Evolutionary conservation across 495 filamentous ascomycete species (phyloP), one percentile per base, ranked within the genome.

Genomic region (Patellaria atrata): DNA sequence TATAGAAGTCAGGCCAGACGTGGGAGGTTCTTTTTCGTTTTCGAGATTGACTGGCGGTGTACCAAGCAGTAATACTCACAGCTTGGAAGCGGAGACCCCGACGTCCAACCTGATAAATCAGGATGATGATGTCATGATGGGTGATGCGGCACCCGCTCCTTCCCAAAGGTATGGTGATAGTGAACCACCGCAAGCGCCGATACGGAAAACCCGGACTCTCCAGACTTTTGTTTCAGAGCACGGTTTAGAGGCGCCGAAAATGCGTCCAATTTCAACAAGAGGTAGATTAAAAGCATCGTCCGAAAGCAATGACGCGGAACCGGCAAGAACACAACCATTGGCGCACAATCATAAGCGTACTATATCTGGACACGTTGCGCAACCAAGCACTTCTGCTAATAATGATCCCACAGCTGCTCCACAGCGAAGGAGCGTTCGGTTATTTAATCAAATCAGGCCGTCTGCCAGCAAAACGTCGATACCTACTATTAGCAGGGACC

Each of bases 321-420:
- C 70, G 17, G 67, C 68, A 33, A 45, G 58, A 62, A 44, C 55
- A 52, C 42, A 59, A 63, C 55, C 18, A 30, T 50, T 39, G 40
- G 40, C 53, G 13, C 52, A 56, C 6, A 78, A 77, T 42, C 70
- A 82, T 50, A 94, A 92, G 58, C 69, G 85, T 39, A 92, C 84
- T 4, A 67, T 87, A 11, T 87, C 85, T 19, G 85, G 85, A 2
- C 79, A 87, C 46, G 70, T 71, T 10, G 71, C 79, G 6, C 71
- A 79, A 38, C 27, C 41, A 18, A 27, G 25, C 13, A 38, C 27
- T 24, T 32, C 35, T 18, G 23, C 36, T 6, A 22, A 41, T 79
- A 85, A 47, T 11, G 46, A 45, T 14, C 75, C 76, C 24, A 48
- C 54, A 6, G 70, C 72, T 18, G 73, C 75, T 24, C 75, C 75